These are phyloP conservation scores for Laburnicola sp. DNA, from an alignment of 2,329 filamentous ascomycete genomes.

Conservation along the genomic window DNA sequence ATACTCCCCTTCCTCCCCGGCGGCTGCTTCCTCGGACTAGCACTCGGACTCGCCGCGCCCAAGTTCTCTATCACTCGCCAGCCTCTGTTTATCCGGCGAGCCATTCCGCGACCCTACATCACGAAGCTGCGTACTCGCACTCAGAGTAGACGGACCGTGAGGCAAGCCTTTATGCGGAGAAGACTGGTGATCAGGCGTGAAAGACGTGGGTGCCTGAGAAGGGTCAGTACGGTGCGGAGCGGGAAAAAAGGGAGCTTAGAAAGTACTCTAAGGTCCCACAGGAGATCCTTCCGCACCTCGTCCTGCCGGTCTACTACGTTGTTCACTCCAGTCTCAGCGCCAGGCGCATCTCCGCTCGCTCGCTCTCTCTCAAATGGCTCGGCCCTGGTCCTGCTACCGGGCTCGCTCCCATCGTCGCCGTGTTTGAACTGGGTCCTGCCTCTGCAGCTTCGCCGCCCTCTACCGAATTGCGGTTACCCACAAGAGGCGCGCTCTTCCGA, in stretches of 20 bases:
- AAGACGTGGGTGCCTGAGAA: neutral
- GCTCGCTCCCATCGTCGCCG: conserved; percentile 38
- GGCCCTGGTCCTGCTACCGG: conserved; percentile 37
- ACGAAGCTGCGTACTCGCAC: conserved; percentile 12
- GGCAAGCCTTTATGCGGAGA: conserved; percentile 22
- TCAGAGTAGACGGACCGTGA: conserved; percentile 17
- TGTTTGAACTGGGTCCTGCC: conserved; percentile 31
- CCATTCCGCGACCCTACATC: conserved; percentile 11
- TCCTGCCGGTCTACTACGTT: conserved; percentile 37
- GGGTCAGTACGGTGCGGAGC: neutral
- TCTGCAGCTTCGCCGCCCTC: conserved; percentile 32
- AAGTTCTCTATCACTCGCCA: conserved; percentile 23
- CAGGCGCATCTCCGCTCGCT: too few species aligned
- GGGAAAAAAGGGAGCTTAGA: conserved; percentile 31
- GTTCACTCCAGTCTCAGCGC: conserved; percentile 18
- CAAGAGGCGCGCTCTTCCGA: conserved; percentile 66
- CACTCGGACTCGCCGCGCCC: conserved; percentile 18
- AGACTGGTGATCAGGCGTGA: conserved; percentile 10
- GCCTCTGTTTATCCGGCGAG: conserved; percentile 22
- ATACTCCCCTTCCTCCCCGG: conserved; percentile 36
- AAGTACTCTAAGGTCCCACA: conserved; percentile 48
- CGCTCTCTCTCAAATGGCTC: conserved; percentile 39
- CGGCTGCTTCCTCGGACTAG: conserved; percentile 25
- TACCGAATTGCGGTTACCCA: conserved; percentile 30
- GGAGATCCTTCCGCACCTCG: conserved; percentile 51